Evolutionary conservation across 768 basidiomycete genomes (phyloP), one percentile per base, ranked within the genome.

Genomic region (Serendipita sp.): DNA sequence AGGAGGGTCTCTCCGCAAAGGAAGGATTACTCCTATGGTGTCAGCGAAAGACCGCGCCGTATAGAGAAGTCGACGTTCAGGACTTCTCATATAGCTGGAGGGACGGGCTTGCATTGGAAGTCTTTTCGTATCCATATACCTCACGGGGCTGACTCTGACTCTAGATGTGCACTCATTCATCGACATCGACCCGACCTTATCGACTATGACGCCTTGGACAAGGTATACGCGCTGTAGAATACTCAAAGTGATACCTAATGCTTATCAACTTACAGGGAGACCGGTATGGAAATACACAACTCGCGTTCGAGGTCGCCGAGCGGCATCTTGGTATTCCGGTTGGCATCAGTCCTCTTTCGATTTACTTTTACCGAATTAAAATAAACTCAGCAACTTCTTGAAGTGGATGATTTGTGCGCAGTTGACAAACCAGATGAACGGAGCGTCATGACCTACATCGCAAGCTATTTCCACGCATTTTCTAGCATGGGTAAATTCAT

Each of bases 1-100:
- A 94, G 79, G 96, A 98, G 76, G 96, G 96, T 65, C 81, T 97
- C n/a, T 93, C 93, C 8, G 96, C 96, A 1, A 96, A 97, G 75
- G 96, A 98, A 72, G 96, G 96, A 38, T 80, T 99, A 10, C 78
- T 99, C 3, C 81, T 99, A 2, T 99, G 96, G 96, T 96, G 94
- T 77, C 96, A 98, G 72, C 85, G 96, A 64, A 96, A 95, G 75
- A 99, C 96, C 0, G 84, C 81, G 38, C 84, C 85, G 0, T 98
- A 99, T 76, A 83, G 82, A 67, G 91, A 95, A 70, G 93, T 98
- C 11, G 76, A 97, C 65, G 91, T 99, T 15, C 85, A 91, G 75
- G 91, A 98, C 71, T 99, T 99, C 72, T 89, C 92, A 13, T 72
- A 81, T 45, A 92, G 90, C 72, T 99, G 93, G 89, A 86, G 86